Evolutionary conservation across 306 rosid genomes (phyloP).

Genomic region (Hylodesmum podocarpum): DNA sequence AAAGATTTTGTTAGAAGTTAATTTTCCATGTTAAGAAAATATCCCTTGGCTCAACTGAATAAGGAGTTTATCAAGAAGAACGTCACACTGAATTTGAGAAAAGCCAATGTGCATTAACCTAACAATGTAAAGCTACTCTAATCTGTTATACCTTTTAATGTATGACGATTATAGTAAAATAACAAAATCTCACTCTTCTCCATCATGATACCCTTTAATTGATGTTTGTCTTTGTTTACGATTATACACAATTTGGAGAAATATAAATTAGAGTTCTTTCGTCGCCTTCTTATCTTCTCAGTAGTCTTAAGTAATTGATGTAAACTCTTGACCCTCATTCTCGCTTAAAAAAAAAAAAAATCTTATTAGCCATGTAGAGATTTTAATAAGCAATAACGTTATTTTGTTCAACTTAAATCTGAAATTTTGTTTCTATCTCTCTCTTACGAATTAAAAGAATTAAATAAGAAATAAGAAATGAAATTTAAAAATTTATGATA

Average conservation of each 20-base stretch:
- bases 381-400: background rate
- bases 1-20: background rate
- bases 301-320: too few relatives aligned
- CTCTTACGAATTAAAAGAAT: too few relatives aligned
- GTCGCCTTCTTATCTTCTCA: background rate
- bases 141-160: slow-evolving; percentile 5
- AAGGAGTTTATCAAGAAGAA: slow-evolving; percentile 10
- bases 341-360: too few relatives aligned
- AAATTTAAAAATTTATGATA: too few relatives aligned
- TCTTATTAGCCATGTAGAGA: background rate
- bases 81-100: background rate
- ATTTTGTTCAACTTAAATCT: too few relatives aligned
- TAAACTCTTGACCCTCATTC: too few relatives aligned
- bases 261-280: slow-evolving; percentile 10
- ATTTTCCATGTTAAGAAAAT: background rate
- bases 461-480: too few relatives aligned
- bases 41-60: background rate
- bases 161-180: background rate
- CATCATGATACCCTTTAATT: slow-evolving; percentile 5
- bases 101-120: slow-evolving; percentile 23
- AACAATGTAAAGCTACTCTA: background rate
- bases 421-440: too few relatives aligned
- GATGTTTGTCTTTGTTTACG: slow-evolving; percentile 10
- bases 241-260: background rate
- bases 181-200: slow-evolving; percentile 23